Conservation (phyloP, 345 rosid species). For the Eucalyptus lansdowneana region DNA sequence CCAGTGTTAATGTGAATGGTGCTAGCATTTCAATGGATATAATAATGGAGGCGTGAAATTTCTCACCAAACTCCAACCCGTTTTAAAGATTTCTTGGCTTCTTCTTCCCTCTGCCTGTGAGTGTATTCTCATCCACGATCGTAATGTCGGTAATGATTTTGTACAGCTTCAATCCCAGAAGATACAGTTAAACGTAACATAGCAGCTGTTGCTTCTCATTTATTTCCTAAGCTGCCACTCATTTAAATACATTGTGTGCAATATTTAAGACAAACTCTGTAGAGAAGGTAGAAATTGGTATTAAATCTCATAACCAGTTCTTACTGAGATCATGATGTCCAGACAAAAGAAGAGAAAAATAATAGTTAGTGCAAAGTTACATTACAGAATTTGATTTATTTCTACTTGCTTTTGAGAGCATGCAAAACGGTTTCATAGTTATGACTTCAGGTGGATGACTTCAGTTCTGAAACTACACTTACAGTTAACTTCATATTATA, state of each 20-base stretch:
- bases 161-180: not conserved
- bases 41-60: not conserved
- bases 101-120: not conserved
- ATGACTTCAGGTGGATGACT: not conserved
- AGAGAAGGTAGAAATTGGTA: not conserved
- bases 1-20: not conserved
- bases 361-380: not conserved
- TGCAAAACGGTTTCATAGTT: not conserved
- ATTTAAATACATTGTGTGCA: not conserved
- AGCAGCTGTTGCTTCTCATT: not conserved
- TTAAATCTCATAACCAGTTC: not conserved
- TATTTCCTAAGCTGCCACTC: not conserved
- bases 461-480: not conserved
- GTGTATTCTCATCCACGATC: not conserved
- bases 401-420: not conserved
- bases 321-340: not conserved
- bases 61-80: not conserved
- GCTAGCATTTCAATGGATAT: not conserved
- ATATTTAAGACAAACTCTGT: not conserved
- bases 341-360: not conserved
- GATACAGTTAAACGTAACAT: not conserved
- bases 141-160: not conserved
- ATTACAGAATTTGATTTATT: not conserved
- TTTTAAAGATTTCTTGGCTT: not conserved
- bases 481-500: not conserved